Evolutionary conservation across 2,329 filamentous ascomycete genomes (phyloP).

Genomic region (Trichophyton mentagrophytes): DNA sequence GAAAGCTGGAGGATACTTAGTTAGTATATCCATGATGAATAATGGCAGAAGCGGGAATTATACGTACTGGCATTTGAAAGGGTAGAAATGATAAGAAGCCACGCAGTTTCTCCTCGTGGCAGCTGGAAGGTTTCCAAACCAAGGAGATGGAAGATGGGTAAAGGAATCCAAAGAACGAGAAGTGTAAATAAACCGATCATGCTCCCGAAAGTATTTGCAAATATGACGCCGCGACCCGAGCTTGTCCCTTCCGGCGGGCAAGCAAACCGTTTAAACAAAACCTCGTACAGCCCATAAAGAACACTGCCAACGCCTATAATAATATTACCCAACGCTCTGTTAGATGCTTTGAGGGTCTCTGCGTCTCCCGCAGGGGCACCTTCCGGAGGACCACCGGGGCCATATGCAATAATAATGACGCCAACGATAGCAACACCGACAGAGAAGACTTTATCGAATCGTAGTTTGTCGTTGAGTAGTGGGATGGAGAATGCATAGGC

Average conservation of each 20-base stretch:
- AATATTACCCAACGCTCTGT: slow-evolving; percentile 70
- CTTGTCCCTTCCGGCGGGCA: slow-evolving; percentile 84
- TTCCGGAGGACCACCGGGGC: slow-evolving; percentile 52
- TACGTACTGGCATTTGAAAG: slow-evolving; percentile 65
- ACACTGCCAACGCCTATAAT: slow-evolving; percentile 85
- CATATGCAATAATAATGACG: slow-evolving; percentile 91
- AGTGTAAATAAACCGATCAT: slow-evolving; percentile 80
- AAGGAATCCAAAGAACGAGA: slow-evolving; percentile 75
- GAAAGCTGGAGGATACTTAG: slow-evolving; percentile 41
- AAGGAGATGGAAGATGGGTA: slow-evolving; percentile 68
- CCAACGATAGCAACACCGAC: slow-evolving; percentile 78
- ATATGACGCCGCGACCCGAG: slow-evolving; percentile 82
- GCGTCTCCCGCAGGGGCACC: slow-evolving; percentile 21
- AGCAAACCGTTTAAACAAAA: slow-evolving; percentile 84
- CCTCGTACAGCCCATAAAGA: slow-evolving; percentile 92
- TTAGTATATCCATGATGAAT: background rate
- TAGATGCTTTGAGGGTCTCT: slow-evolving; percentile 42
- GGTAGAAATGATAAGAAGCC: slow-evolving; percentile 68
- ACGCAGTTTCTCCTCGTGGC: slow-evolving; percentile 63
- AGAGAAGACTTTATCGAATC: slow-evolving; percentile 71
- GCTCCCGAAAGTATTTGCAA: slow-evolving; percentile 83
- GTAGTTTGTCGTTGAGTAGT: slow-evolving; percentile 69
- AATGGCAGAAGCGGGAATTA: background rate
- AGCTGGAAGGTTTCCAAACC: slow-evolving; percentile 74
- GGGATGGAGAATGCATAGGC: slow-evolving; percentile 95